phyloP scores from a whole-genome alignment of 345 rosid species.

The Salix dunnii region DNA sequence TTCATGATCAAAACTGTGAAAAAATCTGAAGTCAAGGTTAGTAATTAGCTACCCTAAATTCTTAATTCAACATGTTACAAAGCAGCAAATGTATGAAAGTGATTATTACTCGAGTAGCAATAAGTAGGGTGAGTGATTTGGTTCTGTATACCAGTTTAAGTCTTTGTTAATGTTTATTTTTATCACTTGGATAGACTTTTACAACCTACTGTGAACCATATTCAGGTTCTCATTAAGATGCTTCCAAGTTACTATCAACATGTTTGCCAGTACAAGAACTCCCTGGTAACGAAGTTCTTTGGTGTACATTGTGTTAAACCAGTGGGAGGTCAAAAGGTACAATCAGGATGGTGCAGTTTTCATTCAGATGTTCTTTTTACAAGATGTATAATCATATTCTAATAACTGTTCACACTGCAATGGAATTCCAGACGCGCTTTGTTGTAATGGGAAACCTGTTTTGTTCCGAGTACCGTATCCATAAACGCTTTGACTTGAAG shows the following conservation, averaged over 20 bases:
- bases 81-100: not conserved
- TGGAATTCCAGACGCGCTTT: constrained; percentile 48
- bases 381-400: not conserved
- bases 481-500: constrained; percentile 64
- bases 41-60: constrained; percentile 3
- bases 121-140: not conserved
- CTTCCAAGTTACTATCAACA: constrained; percentile 60
- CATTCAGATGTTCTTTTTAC: not conserved
- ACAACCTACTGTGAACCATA: constrained; percentile 9
- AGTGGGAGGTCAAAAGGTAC: constrained; percentile 63
- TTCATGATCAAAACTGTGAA: constrained; percentile 76
- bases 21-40: constrained; percentile 69
- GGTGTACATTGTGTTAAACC: constrained; percentile 70
- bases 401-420: constrained; percentile 5
- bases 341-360: not conserved
- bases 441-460: constrained; percentile 68
- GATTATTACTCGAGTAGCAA: not conserved
- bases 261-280: constrained; percentile 57
- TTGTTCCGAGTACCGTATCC: constrained; percentile 60
- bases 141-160: not conserved
- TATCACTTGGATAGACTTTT: not conserved
- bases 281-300: constrained; percentile 66
- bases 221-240: constrained; percentile 62
- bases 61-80: not conserved
- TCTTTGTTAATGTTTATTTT: not conserved